Percentiles rank a stretch among this genome's conserved stretches.
Conservation (phyloP, 257 asterid genomes). For the Oldenlandia corymbosa region DNA sequence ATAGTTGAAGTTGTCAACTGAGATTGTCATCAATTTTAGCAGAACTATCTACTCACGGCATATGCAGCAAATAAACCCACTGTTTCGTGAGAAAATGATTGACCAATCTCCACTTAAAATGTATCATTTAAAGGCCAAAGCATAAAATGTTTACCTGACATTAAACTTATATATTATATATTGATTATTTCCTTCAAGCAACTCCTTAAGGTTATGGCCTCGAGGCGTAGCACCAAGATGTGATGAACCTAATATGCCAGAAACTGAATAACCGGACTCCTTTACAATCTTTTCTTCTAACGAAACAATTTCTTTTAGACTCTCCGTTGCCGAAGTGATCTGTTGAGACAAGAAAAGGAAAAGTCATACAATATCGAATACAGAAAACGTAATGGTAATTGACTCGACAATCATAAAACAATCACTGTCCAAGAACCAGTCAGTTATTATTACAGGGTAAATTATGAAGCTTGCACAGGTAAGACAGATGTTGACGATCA, state of each 20-base stretch:
- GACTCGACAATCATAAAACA: neutral
- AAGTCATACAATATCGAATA: neutral
- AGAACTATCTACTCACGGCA: too few species aligned
- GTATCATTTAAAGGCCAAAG: neutral
- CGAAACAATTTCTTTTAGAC: slow-evolving; percentile 47
- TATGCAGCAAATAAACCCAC: too few species aligned
- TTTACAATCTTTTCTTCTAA: slow-evolving; percentile 45
- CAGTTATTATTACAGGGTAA: neutral
- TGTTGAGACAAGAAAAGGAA: slow-evolving; percentile 27
- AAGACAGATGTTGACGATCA: neutral
- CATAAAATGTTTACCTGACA: slow-evolving; percentile 45
- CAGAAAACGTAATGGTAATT: neutral
- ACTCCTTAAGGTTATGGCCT: slow-evolving; percentile 54
- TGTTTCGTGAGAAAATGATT: neutral
- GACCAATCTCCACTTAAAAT: neutral
- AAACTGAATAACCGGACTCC: slow-evolving; percentile 59
- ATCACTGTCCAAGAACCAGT: neutral
- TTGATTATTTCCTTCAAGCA: slow-evolving; percentile 38
- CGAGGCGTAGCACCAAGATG: slow-evolving; percentile 41
- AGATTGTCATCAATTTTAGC: neutral
- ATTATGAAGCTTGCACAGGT: slow-evolving; percentile 4
- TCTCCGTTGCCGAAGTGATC: slow-evolving; percentile 53
- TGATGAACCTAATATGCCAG: slow-evolving; percentile 59
- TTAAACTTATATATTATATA: slow-evolving; percentile 53
- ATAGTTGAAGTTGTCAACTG: neutral